These are phyloP conservation scores for Trichomonas tenax DNA, from an alignment of 208 protist species.

Conservation along the genomic window DNA sequence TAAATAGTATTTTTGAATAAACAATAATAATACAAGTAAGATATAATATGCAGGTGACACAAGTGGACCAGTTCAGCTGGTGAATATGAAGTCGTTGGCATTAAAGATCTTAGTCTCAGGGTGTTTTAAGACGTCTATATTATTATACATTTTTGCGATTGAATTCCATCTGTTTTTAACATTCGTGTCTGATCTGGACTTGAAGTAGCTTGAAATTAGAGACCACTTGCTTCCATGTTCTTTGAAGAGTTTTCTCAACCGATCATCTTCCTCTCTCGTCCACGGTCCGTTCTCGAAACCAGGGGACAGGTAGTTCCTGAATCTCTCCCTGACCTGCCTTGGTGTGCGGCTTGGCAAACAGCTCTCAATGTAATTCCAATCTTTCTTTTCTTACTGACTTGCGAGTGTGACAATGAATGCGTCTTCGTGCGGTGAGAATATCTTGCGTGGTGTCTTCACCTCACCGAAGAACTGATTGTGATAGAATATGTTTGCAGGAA, in stretches of 20 bases:
- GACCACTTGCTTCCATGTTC: neutral
- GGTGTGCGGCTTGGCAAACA: neutral
- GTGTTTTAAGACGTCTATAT: no score
- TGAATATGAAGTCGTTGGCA: no score
- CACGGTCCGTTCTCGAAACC: neutral
- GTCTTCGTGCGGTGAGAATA: neutral
- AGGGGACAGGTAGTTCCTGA: neutral
- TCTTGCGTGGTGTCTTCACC: neutral
- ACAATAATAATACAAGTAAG: no score
- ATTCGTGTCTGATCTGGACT: neutral
- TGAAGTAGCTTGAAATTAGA: neutral
- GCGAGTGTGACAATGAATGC: neutral
- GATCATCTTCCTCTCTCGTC: neutral
- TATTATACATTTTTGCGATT: neutral
- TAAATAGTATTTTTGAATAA: no score
- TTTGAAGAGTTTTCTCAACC: neutral
- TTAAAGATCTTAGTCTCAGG: no score
- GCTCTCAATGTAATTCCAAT: neutral
- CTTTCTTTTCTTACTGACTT: neutral
- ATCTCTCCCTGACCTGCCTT: neutral
- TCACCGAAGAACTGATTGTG: neutral
- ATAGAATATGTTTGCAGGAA: neutral
- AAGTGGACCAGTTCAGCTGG: no score
- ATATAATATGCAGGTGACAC: no score
- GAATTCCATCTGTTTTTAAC: constrained; percentile 2